Evolutionary conservation across 2,329 filamentous ascomycete genomes (phyloP).

Genomic region (Fusarium metavorans): DNA sequence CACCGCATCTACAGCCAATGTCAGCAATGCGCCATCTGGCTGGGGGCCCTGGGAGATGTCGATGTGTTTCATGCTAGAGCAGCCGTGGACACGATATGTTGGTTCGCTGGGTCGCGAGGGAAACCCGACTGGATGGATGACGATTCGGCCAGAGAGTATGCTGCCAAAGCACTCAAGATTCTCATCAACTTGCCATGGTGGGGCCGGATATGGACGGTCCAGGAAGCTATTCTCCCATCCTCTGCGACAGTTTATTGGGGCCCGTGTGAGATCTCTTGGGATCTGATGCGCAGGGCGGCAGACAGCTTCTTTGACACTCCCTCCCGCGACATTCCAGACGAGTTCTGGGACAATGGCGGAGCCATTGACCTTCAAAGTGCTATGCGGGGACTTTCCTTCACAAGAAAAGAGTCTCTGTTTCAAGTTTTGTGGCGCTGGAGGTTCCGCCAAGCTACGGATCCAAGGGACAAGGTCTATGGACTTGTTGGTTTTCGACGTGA

Average conservation of each 20-base stretch:
- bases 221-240: neutral
- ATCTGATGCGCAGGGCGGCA: neutral
- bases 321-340: neutral
- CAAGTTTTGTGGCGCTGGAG: constrained; percentile 7
- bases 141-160: neutral
- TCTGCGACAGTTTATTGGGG: neutral
- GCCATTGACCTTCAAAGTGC: neutral
- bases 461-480: constrained; percentile 3
- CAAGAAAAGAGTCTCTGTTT: neutral
- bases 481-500: neutral
- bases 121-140: neutral
- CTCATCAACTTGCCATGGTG: neutral
- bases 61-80: neutral
- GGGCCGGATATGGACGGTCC: neutral
- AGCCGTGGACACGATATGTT: neutral
- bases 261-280: neutral
- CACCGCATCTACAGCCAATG: constrained; percentile 1
- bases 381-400: neutral
- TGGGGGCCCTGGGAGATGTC: neutral
- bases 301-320: neutral
- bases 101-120: neutral
- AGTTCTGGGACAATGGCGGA: neutral
- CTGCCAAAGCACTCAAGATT: neutral
- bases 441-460: neutral
- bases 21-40: neutral